Conservation (phyloP, 2,329 filamentous ascomycete genomes). For the Fusarium aywerte region DNA sequence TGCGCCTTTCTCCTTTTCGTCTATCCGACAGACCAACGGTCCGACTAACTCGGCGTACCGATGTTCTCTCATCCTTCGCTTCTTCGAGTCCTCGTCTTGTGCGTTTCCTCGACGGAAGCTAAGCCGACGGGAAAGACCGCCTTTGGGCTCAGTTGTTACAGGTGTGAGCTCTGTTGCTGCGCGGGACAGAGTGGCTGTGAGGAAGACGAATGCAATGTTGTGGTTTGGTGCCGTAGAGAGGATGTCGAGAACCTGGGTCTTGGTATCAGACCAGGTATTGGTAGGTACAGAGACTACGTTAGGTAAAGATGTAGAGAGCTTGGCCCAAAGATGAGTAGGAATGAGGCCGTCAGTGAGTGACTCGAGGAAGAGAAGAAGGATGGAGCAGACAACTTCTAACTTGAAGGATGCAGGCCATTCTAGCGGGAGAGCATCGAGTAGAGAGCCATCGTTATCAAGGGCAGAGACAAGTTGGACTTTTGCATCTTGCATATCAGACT, state of each 20-base stretch:
- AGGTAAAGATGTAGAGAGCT: conserved; percentile 70
- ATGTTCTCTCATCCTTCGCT: conserved; percentile 68
- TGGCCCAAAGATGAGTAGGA: conserved; percentile 74
- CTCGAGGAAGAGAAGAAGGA: conserved; percentile 77
- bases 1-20: conserved; percentile 65
- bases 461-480: conserved; percentile 66
- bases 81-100: conserved; percentile 50
- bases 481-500: conserved; percentile 43
- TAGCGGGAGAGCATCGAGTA: conserved; percentile 70
- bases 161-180: conserved; percentile 62
- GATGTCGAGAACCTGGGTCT: conserved; percentile 73
- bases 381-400: conserved; percentile 79
- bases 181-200: conserved; percentile 77
- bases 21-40: conserved; percentile 67
- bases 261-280: conserved; percentile 55
- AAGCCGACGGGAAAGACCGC: conserved; percentile 57
- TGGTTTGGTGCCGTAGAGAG: conserved; percentile 78
- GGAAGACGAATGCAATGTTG: conserved; percentile 89
- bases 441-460: conserved; percentile 74
- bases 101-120: conserved; percentile 55
- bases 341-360: conserved; percentile 85
- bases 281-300: conserved; percentile 45
- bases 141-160: conserved; percentile 48
- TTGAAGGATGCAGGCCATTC: conserved; percentile 73
- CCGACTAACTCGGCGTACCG: conserved; percentile 74